Conservation (phyloP, 495 filamentous ascomycete genomes). For the Tuber aestivum region DNA sequence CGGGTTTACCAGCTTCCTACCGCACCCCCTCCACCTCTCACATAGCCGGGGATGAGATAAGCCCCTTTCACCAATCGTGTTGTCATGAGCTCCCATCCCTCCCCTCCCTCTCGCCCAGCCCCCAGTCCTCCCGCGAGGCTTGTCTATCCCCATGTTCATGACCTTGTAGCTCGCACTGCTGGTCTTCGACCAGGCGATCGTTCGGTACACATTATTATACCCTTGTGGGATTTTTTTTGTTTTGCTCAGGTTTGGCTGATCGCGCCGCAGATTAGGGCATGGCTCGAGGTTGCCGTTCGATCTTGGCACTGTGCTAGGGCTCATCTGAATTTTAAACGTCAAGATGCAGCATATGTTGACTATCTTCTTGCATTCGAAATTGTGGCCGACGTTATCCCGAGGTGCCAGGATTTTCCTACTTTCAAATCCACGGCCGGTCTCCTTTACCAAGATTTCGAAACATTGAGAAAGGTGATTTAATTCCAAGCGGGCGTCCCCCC, state of each 20-base stretch:
- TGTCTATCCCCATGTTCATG: constrained; percentile 65
- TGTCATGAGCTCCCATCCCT: constrained; percentile 35
- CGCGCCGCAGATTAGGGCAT: constrained; percentile 35
- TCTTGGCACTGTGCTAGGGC: constrained; percentile 36
- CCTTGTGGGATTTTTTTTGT: not conserved
- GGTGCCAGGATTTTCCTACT: constrained; percentile 59
- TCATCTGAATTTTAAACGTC: constrained; percentile 33
- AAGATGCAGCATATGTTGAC: constrained; percentile 64
- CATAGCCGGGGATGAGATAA: constrained; percentile 24
- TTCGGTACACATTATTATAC: constrained; percentile 27
- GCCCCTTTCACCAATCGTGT: constrained; percentile 10
- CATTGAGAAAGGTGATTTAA: constrained; percentile 23
- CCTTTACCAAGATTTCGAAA: constrained; percentile 20
- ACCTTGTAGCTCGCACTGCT: constrained; percentile 53
- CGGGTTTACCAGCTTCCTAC: not conserved
- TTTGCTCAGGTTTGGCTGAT: constrained; percentile 6
- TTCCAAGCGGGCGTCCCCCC: not conserved
- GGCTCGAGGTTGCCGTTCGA: constrained; percentile 38
- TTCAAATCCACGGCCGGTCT: constrained; percentile 46
- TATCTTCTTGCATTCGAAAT: constrained; percentile 77
- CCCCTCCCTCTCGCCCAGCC: constrained; percentile 26
- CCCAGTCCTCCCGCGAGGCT: constrained; percentile 13
- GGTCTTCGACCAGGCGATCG: constrained; percentile 24
- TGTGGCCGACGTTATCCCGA: constrained; percentile 65
- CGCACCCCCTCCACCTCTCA: constrained; percentile 5